Percentiles rank a stretch among this genome's conserved stretches.
These are phyloP conservation scores for Malassezia yamatoensis DNA, from an alignment of 1,284 basidiomycete species.

Conservation along the genomic window DNA sequence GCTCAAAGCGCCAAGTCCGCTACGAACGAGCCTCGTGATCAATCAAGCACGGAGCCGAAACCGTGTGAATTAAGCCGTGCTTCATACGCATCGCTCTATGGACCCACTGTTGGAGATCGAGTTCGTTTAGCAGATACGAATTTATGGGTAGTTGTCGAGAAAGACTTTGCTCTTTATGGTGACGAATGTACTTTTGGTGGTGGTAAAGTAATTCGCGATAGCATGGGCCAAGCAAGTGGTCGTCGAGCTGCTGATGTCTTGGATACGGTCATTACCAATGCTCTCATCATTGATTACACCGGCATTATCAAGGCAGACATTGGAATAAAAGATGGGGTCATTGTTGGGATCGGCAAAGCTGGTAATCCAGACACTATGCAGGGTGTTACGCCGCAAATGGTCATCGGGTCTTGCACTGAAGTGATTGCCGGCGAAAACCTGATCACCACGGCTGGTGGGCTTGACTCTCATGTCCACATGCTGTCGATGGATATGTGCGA, in stretches of 20 bases:
- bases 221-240: constrained; percentile 69
- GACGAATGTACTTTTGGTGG: constrained; percentile 95
- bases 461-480: constrained; percentile 72
- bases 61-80: constrained; percentile 27
- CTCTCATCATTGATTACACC: constrained; percentile 84
- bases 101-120: constrained; percentile 82
- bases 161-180: constrained; percentile 71
- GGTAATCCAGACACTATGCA: constrained; percentile 94
- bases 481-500: constrained; percentile 80
- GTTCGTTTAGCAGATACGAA: constrained; percentile 78
- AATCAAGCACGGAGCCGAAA: constrained; percentile 7
- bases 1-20: constrained; percentile 31
- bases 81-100: constrained; percentile 49
- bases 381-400: constrained; percentile 62
- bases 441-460: constrained; percentile 82
- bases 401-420: constrained; percentile 32
- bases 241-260: constrained; percentile 61
- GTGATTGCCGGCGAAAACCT: constrained; percentile 89
- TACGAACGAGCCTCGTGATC: constrained; percentile 5
- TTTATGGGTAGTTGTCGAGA: constrained; percentile 86
- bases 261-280: constrained; percentile 89
- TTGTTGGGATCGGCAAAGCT: constrained; percentile 84
- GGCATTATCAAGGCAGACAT: constrained; percentile 99
- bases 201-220: constrained; percentile 50
- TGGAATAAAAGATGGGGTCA: constrained; percentile 74